Base-by-base conservation (phyloP, 371 early-diverging fungal species). In the Mucor circinelloides region DNA sequence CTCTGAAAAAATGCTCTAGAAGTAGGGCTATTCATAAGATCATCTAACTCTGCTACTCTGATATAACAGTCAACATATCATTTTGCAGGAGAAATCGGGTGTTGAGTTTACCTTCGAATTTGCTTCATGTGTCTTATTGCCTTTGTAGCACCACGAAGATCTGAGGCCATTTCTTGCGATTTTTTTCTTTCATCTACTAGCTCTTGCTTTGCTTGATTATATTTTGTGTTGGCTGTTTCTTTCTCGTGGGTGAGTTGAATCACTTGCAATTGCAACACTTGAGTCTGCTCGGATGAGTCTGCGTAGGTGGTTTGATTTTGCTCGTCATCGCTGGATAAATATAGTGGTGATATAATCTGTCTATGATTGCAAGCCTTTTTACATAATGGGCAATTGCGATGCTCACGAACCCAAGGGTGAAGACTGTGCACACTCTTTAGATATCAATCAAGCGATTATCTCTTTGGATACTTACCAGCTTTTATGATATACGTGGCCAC, bases 41-140 rank as follows among this genome's bases (percentile, higher is more conserved):
- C 46, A 61, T 67, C 62, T 17, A 67, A 21, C 6, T 67, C 67
- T 17, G 57, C 62, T 2, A 67, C 67, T 61, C 67, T 67, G 38
- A 2, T 54, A 25, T 7, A 23, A 57, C n/a, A 44, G 40, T 32
- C 44, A 57, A 64, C 30, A 46, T 46, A 30, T 48, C 50, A 30
- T 21, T 42, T 25, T 30, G n/a, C 27, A 46, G 19, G 30, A 1
- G 31, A 5, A 1, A 19, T 2, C 19, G 19, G 15, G 31, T n/a
- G 38, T 21, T 21, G 6, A 15, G 4, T 54, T 52, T 58, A 64
- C 64, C 40, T 64, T 56, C 44, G 38, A 32, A 64, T 55, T 10
- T 56, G 57, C 21, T 64, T 64, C 19, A 64, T 15, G 8, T 64
- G 46, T 30, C 64, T 28, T 23, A 44, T 46, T 21, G 46, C 19